Evolutionary conservation across 306 rosid species (phyloP).

Genomic region (Prunus kanzakura): DNA sequence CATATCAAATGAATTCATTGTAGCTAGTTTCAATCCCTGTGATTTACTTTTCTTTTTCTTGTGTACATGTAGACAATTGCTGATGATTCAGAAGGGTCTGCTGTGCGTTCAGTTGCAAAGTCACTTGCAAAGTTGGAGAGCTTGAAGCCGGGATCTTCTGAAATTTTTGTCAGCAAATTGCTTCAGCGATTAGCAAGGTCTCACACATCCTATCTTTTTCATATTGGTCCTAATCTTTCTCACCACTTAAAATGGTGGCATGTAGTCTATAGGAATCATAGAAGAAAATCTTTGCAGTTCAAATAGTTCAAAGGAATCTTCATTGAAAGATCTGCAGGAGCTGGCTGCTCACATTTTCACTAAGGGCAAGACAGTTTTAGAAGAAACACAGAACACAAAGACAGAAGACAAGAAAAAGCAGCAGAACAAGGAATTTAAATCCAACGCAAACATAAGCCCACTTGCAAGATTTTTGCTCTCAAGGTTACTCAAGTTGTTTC

Average conservation of each 20-base stretch:
- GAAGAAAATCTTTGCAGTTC: constrained; percentile 50
- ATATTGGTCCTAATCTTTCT: neutral
- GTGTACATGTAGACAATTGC: constrained; percentile 46
- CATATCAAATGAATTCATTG: neutral
- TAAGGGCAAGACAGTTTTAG: constrained; percentile 45
- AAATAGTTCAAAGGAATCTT: constrained; percentile 72
- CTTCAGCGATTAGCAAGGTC: constrained; percentile 87
- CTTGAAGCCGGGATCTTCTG: constrained; percentile 71
- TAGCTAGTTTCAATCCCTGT: neutral
- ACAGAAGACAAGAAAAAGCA: constrained; percentile 53
- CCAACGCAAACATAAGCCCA: constrained; percentile 79
- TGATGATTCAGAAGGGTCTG: constrained; percentile 70
- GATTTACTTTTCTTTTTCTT: neutral
- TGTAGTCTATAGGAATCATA: constrained; percentile 5
- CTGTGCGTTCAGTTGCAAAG: constrained; percentile 45
- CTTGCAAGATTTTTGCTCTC: constrained; percentile 97
- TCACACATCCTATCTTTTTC: neutral
- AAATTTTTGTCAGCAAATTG: constrained; percentile 64
- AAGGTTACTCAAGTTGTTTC: constrained; percentile 51
- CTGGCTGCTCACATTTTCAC: constrained; percentile 55
- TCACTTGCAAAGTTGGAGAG: constrained; percentile 76
- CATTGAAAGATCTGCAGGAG: constrained; percentile 77
- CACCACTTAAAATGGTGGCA: neutral
- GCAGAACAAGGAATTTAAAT: constrained; percentile 59
- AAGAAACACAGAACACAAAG: constrained; percentile 40